Evolutionary conservation across 495 filamentous ascomycete species (phyloP), one percentile per base, ranked within the genome.

Genomic region (Penicillium bovifimosum): DNA sequence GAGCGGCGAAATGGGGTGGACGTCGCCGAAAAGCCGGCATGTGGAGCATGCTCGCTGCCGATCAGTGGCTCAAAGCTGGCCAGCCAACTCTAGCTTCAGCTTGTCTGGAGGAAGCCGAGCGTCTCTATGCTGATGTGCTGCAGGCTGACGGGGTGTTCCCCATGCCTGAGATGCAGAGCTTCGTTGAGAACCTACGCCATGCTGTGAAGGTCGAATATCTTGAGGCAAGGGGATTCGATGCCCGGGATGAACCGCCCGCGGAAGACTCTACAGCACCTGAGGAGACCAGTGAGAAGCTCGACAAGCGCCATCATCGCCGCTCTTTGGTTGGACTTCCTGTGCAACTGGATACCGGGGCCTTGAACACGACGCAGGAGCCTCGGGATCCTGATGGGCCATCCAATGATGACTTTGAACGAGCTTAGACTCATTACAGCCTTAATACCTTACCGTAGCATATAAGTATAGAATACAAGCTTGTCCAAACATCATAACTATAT

Each of bases 11-110:
- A 33, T 87, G 82, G 77, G 90, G 89, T 4, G 73, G 79, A 5
- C 74, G 93, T 48, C 76, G 73, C 42, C 77, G 93, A 24, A 97
- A 96, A 69, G 86, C 90, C 8, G 95, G 88, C 0, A 79, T 96
- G 66, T 98, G 95, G 92, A 86, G 83, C 57, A 78, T 93, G 24
- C 73, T 95, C 28, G 87, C 86, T 6, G 85, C 91, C 1, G 86
- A 95, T 44, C 78, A 82, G 3, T 98, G 93, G 93, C 67, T 91
- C 13, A 78, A 76, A 34, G 76, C 88, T 33, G 80, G 77, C 7
- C 88, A 90, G 47, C 79, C 76, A 29, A 73, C 83, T 13, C 83
- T 89, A 55, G 85, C 87, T 11, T 85, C 86, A 44, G 71, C 76
- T 10, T 87, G 86, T 55, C 70, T 96, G 11, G 81, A 86, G 42